These are phyloP conservation scores for Cephalotrichum gorgonifer DNA, from an alignment of 2,329 filamentous ascomycete genomes.

Conservation along the genomic window DNA sequence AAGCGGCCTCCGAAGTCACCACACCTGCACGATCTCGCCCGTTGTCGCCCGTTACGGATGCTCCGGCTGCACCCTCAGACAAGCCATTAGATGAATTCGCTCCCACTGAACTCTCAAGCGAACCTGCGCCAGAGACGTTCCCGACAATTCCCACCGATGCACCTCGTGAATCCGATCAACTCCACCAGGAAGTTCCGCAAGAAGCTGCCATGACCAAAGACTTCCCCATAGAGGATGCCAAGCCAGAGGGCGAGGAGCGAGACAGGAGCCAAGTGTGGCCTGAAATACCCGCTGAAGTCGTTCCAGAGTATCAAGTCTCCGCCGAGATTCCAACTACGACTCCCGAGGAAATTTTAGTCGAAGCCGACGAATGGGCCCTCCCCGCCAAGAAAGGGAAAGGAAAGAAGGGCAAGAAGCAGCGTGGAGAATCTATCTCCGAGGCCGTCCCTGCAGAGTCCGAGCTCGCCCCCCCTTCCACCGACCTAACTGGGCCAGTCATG, in stretches of 20 bases:
- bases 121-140: neutral
- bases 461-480: neutral
- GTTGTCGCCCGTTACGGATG: neutral
- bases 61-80: neutral
- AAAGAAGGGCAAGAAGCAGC: conserved; percentile 16
- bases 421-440: neutral
- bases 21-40: conserved; percentile 7
- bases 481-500: neutral
- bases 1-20: conserved; percentile 5
- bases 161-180: neutral
- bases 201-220: neutral
- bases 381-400: conserved; percentile 19
- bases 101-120: neutral
- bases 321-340: neutral
- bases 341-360: neutral
- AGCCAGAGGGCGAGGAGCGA: neutral
- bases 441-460: neutral
- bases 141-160: neutral
- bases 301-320: neutral
- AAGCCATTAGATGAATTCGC: neutral
- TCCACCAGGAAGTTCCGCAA: neutral
- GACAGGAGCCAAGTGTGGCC: neutral
- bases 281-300: conserved; percentile 10
- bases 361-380: conserved; percentile 11
- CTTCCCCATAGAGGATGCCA: neutral